phyloP scores from a whole-genome alignment of 164 flowering plant genomes.

The Warburgia ugandensis region DNA sequence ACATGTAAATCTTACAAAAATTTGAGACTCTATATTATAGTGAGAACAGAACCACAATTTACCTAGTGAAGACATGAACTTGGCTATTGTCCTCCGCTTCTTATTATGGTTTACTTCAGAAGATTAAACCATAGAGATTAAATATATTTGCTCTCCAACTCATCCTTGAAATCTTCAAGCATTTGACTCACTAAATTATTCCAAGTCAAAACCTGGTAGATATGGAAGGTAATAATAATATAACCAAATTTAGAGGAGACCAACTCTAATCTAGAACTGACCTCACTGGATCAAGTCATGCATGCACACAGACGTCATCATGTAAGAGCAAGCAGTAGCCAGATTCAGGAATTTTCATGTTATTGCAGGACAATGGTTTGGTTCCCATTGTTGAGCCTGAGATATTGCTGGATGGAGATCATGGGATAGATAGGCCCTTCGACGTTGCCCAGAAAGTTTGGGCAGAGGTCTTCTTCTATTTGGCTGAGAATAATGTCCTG shows the following conservation, averaged over 20 bases:
- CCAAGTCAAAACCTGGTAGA: no score
- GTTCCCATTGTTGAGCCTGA: slow-evolving; percentile 18
- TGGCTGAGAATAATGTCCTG: slow-evolving; percentile 15
- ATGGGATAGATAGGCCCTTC: slow-evolving; percentile 13
- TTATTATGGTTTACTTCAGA: no score
- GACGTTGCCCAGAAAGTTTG: slow-evolving; percentile 12
- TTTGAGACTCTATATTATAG: no score
- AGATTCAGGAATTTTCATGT: background rate
- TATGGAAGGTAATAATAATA: background rate
- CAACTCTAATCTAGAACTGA: background rate
- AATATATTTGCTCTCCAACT: no score
- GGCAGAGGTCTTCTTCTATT: slow-evolving; percentile 17
- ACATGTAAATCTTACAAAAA: no score
- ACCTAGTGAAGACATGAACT: no score
- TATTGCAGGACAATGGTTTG: slow-evolving; percentile 12
- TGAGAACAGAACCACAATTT: no score
- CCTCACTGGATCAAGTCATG: background rate
- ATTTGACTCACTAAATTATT: background rate
- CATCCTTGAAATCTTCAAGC: no score
- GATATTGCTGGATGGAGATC: slow-evolving; percentile 14
- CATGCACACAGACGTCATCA: background rate
- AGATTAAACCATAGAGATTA: no score
- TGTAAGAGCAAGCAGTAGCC: background rate
- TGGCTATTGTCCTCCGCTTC: no score
- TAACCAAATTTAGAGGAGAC: background rate